Conservation (phyloP, 1,139 yeast species). For the Magnusiomyces tetraspermus region DNA sequence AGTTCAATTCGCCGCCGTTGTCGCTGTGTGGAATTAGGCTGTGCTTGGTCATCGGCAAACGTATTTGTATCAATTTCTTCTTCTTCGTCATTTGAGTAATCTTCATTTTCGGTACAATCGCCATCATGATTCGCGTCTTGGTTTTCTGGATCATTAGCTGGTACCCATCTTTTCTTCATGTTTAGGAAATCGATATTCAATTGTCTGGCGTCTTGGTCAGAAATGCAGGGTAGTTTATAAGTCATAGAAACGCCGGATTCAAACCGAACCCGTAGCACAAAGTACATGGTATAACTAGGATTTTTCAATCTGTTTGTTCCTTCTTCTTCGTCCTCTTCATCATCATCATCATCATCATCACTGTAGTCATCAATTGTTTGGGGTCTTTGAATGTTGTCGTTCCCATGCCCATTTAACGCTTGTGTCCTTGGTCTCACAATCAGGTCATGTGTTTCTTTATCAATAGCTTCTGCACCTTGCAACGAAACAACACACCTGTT, state of each 20-base stretch:
- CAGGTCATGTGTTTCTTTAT: not conserved
- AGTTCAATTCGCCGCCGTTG: not conserved
- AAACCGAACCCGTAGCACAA: not conserved
- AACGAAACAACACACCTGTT: not conserved
- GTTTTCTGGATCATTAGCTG: not conserved
- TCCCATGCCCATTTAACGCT: not conserved
- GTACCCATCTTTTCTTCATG: not conserved
- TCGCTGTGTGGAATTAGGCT: too few species aligned
- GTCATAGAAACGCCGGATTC: not conserved
- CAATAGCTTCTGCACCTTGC: not conserved
- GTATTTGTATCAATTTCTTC: not conserved
- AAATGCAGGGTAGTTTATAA: not conserved
- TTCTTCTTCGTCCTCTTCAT: not conserved
- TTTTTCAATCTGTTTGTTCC: too few species aligned
- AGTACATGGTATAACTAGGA: not conserved
- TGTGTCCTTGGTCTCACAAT: not conserved
- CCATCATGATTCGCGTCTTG: too few species aligned
- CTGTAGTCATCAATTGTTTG: not conserved
- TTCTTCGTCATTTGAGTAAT: not conserved
- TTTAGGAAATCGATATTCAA: not conserved
- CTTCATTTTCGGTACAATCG: too few species aligned
- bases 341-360: not conserved
- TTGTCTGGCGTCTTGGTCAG: not conserved
- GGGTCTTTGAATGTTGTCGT: not conserved
- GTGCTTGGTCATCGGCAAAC: too few species aligned